Conservation (phyloP, 768 basidiomycete genomes). For the Boletales sp. region DNA sequence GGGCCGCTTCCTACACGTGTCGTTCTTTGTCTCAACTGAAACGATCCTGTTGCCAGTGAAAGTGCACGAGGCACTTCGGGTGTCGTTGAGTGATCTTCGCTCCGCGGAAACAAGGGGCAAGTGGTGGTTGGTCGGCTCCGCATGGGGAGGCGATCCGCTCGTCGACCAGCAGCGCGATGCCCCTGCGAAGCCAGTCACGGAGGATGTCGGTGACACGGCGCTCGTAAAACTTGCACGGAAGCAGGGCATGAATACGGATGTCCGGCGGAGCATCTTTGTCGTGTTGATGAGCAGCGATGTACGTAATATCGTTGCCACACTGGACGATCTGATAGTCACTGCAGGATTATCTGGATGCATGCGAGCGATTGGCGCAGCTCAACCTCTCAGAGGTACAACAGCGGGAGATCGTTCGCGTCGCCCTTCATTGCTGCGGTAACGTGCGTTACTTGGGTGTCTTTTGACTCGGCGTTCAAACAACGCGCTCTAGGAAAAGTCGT, state of each 20-base stretch:
- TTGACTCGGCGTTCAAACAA: background rate
- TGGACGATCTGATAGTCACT: background rate
- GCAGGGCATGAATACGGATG: conserved; percentile 99
- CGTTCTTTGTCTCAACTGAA: background rate
- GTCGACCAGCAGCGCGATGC: conserved; percentile 56
- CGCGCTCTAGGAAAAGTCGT: conserved; percentile 64
- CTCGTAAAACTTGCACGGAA: conserved; percentile 80
- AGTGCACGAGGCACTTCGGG: conserved; percentile 81
- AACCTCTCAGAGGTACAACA: conserved; percentile 87
- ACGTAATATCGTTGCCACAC: conserved; percentile 21
- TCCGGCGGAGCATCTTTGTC: conserved; percentile 86
- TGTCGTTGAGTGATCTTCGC: conserved; percentile 81
- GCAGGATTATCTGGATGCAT: conserved; percentile 96
- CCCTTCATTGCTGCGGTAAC: conserved; percentile 90
- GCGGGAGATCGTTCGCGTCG: conserved; percentile 89
- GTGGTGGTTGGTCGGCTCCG: conserved; percentile 99
- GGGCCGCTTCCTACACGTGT: background rate
- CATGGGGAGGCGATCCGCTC: conserved; percentile 91
- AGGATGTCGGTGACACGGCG: conserved; percentile 33
- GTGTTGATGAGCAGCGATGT: conserved; percentile 96
- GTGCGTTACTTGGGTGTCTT: conserved; percentile 39
- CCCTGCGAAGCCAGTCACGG: conserved; percentile 24
- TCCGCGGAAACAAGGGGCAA: conserved; percentile 84
- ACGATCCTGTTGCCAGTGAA: conserved; percentile 49
- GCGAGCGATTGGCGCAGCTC: conserved; percentile 81